Evolutionary conservation across 257 asterid species (phyloP).

Genomic region (Pogostemon cablin): DNA sequence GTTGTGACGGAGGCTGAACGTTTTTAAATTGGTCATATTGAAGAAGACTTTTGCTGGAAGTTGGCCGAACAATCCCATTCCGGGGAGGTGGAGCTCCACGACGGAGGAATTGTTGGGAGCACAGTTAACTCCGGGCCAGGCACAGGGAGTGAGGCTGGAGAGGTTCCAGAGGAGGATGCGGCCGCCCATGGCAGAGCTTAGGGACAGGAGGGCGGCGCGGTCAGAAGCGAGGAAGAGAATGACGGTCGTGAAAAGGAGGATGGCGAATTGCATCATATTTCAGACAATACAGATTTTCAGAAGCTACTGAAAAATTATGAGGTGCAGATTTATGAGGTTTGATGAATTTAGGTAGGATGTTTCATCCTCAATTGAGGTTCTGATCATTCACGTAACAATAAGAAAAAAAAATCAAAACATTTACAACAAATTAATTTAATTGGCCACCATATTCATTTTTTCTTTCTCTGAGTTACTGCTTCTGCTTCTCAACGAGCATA

Average conservation of each 20-base stretch:
- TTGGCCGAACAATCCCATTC: conserved; percentile 73
- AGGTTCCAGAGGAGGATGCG: conserved; percentile 76
- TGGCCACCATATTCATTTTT: too few species aligned
- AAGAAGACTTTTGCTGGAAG: conserved; percentile 59
- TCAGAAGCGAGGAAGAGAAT: conserved; percentile 52
- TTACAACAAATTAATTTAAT: too few species aligned
- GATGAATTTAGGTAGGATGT: conserved; percentile 27
- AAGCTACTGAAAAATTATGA: background rate
- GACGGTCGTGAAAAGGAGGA: conserved; percentile 35
- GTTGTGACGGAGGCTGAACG: conserved; percentile 88
- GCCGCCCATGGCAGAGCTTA: conserved; percentile 81
- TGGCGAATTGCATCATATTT: conserved; percentile 34
- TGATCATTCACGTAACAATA: too few species aligned
- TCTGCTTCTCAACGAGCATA: too few species aligned
- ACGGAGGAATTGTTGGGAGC: conserved; percentile 56
- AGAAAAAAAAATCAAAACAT: too few species aligned
- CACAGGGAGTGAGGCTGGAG: conserved; percentile 63
- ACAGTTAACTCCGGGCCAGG: conserved; percentile 81
- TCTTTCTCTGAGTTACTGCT: too few species aligned
- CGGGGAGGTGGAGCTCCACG: conserved; percentile 79
- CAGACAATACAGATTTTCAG: conserved; percentile 12
- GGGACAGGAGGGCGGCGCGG: conserved; percentile 69
- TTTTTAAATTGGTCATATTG: conserved; percentile 60
- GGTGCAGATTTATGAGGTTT: background rate
- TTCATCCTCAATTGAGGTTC: conserved; percentile 25